phyloP scores from a whole-genome alignment of 495 filamentous ascomycete species.

The Polyplosphaeria fusca region DNA sequence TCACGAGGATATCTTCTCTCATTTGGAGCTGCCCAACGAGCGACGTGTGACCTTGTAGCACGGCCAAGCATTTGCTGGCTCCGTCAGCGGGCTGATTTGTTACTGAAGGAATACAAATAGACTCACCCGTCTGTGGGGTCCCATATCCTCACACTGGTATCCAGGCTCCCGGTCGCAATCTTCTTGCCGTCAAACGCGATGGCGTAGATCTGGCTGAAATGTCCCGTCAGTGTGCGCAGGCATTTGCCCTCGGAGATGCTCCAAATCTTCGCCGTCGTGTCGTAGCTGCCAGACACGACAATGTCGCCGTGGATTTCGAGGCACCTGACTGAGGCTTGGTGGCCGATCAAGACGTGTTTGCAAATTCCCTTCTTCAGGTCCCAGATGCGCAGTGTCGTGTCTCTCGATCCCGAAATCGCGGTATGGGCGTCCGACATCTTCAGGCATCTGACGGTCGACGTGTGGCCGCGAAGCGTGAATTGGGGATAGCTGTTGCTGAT shows the following conservation, averaged over 20 bases:
- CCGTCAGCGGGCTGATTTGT: conserved; percentile 29
- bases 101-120: conserved; percentile 18
- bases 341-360: conserved; percentile 86
- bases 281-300: conserved; percentile 94
- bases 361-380: conserved; percentile 84
- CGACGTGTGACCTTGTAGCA: conserved; percentile 94
- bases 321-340: conserved; percentile 95
- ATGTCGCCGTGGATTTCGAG: conserved; percentile 93
- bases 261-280: conserved; percentile 96
- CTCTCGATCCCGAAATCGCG: conserved; percentile 92
- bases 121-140: conserved; percentile 82
- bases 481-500: conserved; percentile 43
- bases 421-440: conserved; percentile 95
- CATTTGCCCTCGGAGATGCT: conserved; percentile 92
- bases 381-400: conserved; percentile 93
- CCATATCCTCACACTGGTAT: conserved; percentile 97
- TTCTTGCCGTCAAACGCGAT: conserved; percentile 92
- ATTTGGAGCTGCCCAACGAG: conserved; percentile 97
- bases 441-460: conserved; percentile 91
- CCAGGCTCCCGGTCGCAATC: conserved; percentile 94
- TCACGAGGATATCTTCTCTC: conserved; percentile 89
- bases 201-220: conserved; percentile 98
- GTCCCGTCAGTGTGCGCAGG: conserved; percentile 81
- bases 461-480: conserved; percentile 89
- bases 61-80: conserved; percentile 72